These are phyloP conservation scores for Lepiota subincarnata DNA, from an alignment of 768 basidiomycete species.

Conservation along the genomic window DNA sequence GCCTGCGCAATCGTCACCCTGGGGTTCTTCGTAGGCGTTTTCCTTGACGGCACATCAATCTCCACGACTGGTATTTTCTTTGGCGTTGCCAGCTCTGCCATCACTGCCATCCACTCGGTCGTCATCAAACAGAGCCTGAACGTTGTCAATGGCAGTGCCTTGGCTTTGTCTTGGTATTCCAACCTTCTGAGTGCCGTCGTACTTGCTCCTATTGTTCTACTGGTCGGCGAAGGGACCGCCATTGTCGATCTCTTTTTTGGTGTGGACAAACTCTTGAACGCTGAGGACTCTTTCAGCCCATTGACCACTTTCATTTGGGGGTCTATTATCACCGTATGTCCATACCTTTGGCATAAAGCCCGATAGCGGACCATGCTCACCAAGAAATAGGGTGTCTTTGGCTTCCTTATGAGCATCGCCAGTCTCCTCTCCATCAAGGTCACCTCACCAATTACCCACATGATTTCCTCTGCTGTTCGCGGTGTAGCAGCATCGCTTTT, in stretches of 20 bases:
- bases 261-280: constrained; percentile 29
- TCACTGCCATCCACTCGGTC: constrained; percentile 88
- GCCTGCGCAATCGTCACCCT: constrained; percentile 80
- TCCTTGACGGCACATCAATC: constrained; percentile 65
- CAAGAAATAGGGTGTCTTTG: constrained; percentile 63
- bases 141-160: constrained; percentile 78
- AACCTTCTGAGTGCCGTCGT: constrained; percentile 76
- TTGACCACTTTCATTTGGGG: constrained; percentile 73
- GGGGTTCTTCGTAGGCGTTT: constrained; percentile 90
- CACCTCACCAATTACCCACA: constrained; percentile 96
- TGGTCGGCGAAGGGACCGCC: constrained; percentile 71
- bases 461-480: constrained; percentile 93
- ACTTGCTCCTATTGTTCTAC: constrained; percentile 65
- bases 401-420: constrained; percentile 94
- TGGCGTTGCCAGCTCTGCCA: constrained; percentile 80
- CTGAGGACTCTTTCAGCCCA: constrained; percentile 39
- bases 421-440: constrained; percentile 94
- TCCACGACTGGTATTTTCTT: constrained; percentile 67
- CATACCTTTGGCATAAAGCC: not conserved
- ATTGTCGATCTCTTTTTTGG: constrained; percentile 59
- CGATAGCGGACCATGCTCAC: not conserved
- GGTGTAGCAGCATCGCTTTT: constrained; percentile 90
- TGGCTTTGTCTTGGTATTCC: constrained; percentile 88
- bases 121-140: constrained; percentile 86
- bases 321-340: constrained; percentile 71